Evolutionary conservation across 371 early-diverging fungal species (phyloP).

Genomic region (Phascolomyces articulosus): DNA sequence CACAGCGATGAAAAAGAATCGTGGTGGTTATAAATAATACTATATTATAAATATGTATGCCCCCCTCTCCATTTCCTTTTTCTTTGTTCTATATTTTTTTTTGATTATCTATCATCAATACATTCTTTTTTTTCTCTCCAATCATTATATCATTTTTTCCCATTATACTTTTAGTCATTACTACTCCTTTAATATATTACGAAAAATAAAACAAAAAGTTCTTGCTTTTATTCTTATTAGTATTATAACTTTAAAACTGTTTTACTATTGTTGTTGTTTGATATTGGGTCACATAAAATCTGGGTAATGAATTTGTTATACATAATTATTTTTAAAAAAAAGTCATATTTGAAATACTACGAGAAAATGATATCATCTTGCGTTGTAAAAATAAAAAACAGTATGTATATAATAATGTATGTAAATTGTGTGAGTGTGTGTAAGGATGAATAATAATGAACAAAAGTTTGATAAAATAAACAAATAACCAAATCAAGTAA

Average conservation of each 20-base stretch:
- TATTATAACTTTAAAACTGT: too few species aligned
- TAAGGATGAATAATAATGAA: background rate
- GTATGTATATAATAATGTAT: background rate
- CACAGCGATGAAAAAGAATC: conserved; percentile 45
- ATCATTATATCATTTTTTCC: background rate
- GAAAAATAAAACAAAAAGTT: background rate
- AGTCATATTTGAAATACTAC: too few species aligned
- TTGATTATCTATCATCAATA: background rate
- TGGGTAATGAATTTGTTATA: too few species aligned
- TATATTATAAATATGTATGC: background rate
- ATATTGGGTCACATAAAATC: too few species aligned
- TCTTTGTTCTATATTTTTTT: background rate
- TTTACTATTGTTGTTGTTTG: too few species aligned
- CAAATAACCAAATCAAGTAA: background rate
- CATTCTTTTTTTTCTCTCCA: background rate
- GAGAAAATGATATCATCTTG: too few species aligned
- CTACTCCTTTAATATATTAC: background rate
- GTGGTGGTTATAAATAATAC: conserved; percentile 40
- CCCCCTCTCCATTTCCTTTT: background rate
- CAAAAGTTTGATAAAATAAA: too few species aligned
- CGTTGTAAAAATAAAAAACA: too few species aligned
- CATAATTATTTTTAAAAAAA: too few species aligned
- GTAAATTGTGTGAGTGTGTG: background rate
- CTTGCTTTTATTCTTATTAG: background rate
- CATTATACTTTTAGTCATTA: background rate